Evolutionary conservation across 2,329 filamentous ascomycete genomes (phyloP), one percentile per base, ranked within the genome.

Genomic region (Cercospora nicotianae): DNA sequence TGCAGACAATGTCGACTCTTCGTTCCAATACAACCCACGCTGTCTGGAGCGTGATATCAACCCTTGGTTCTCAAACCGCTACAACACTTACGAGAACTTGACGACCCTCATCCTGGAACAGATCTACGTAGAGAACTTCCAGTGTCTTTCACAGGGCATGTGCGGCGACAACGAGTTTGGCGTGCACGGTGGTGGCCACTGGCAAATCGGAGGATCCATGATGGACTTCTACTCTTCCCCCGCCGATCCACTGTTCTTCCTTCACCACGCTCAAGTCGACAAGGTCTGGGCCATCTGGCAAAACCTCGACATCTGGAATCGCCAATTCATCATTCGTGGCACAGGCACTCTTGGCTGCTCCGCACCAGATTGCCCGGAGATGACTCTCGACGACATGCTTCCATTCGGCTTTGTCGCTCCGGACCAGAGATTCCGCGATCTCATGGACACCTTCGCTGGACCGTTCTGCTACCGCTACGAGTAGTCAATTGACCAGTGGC

Each of bases 221-320:
- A 78, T 79, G 53, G 83, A 85, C 74, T 83, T 80, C 65, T 72
- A 76, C 72, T 78, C 80, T 1, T 83, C 80, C 9, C 83, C 84
- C 1, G 79, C 77, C 6, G 83, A 86, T 60, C 83, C 83, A 3
- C 70, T 79, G 4, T 86, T 86, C 76, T 86, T 79, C 74, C 76
- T 83, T 33, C 84, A 85, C 69, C 83, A 85, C 67, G 74, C 72
- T 12, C 81, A 81, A 79, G 80, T 86, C 30, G 71, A 72, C 68
- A 66, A 66, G 0, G 69, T 81, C 4, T 86, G 79, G 76, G 82
- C 80, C 76, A 83, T 81, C 12, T 86, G 84, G 84, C 83, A 86
- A 72, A 82, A 81, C 66, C 74, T 80, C 58, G 79, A 85, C 66
- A 73, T 79, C 42, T 70, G 74, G 59, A 75, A 76, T 12, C 77